Evolutionary conservation across 2,329 filamentous ascomycete genomes (phyloP).

Genomic region (Scleromitrula shiraiana): DNA sequence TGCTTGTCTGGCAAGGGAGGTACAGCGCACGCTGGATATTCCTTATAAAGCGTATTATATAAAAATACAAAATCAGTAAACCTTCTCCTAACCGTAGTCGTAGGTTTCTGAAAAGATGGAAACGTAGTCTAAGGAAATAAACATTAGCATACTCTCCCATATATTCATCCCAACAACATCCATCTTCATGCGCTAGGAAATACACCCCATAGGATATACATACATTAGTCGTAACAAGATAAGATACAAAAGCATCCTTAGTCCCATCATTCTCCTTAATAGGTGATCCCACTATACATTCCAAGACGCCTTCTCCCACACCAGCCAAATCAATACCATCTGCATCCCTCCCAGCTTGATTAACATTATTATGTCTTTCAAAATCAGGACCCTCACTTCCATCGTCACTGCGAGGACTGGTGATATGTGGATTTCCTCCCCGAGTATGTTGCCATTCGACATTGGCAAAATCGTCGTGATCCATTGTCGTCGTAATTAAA

Average conservation of each 20-base stretch:
- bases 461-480: constrained; percentile 66
- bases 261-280: constrained; percentile 95
- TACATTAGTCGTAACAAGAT: constrained; percentile 86
- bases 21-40: constrained; percentile 87
- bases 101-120: constrained; percentile 77
- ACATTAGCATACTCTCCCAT: no score
- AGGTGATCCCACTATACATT: constrained; percentile 75
- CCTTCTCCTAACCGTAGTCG: constrained; percentile 73
- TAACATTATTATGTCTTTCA: constrained; percentile 12
- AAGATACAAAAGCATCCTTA: constrained; percentile 94
- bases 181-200: no score
- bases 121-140: constrained; percentile 74
- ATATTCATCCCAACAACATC: no score
- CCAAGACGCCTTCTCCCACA: constrained; percentile 65
- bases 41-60: constrained; percentile 78
- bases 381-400: constrained; percentile 16
- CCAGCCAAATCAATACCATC: constrained; percentile 47
- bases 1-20: constrained; percentile 96
- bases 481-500: constrained; percentile 25
- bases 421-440: constrained; percentile 38
- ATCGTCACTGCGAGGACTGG: constrained; percentile 34
- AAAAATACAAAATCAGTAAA: constrained; percentile 98
- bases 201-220: constrained; percentile 21
- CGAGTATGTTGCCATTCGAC: constrained; percentile 64
- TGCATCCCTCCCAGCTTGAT: constrained; percentile 28